Base-by-base conservation (phyloP, 106 monocot genomes). In the Dendrobium officinale region DNA sequence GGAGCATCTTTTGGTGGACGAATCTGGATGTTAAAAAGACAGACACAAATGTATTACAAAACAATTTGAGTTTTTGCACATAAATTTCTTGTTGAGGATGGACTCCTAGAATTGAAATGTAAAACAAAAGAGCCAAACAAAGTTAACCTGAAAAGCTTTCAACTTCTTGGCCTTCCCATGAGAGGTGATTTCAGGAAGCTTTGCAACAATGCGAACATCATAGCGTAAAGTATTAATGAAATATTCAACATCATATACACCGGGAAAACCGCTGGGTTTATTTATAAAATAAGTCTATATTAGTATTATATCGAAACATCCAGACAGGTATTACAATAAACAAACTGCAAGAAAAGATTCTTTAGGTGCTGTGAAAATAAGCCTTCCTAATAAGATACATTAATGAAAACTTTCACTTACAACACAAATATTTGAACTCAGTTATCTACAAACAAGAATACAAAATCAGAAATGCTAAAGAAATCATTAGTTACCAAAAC, bases 1-100 rank as follows among this genome's bases (percentile, higher is more conserved):
- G 95, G 89, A 77, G 98, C 98, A 88, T 98, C 98, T 90, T 95
- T 89, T 70, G 98, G 95, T 80, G 98, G 98, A 4, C 83, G 80
- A 48, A 98, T 91, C 98, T 98, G 89, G 48, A 59, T 43, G 16
- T 49, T 2, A 27, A 44, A 59, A 44, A 81, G 18, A 55, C 17
- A 70, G 0, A 37, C 4, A 4, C 16, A 81, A 81, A 61, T n/a
- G 43, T 18, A 4, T 42, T 43, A 26, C 11, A 43, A 26, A 19
- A 75, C 9, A 66, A 40, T 78, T 56, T 55, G 1, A 17, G 2
- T 0, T 76, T 76, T 18, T 43, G 72, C 24, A 74, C 49, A 76
- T 5, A 49, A 74, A 22, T 74, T 70, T 74, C 20, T 42, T 74
- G 74, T 44, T 42, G 18, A 42, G 42, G 44, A 74, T 20, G 7